Conservation (phyloP, 352 stramenopile species). For the Globisporangium spiculum region DNA sequence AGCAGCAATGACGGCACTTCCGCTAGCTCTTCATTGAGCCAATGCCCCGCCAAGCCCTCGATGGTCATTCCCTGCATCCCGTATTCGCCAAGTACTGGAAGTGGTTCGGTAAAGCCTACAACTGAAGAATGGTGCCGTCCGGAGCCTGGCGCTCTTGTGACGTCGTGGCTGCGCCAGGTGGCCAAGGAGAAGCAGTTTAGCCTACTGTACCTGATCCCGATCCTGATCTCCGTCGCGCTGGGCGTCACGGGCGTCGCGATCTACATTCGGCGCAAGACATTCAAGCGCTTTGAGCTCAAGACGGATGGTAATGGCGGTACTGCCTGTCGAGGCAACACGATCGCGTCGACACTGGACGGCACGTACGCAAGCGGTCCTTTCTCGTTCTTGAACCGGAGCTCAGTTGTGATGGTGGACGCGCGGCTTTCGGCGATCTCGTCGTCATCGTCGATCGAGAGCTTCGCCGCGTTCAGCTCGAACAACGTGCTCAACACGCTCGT, state of each 20-base stretch:
- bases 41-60: constrained; percentile 2
- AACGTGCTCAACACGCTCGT: constrained; percentile 22
- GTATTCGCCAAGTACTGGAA: constrained; percentile 8
- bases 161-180: constrained; percentile 30
- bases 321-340: not conserved
- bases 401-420: constrained; percentile 3
- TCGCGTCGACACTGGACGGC: constrained; percentile 7
- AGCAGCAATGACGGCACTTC: not conserved
- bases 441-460: constrained; percentile 21
- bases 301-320: not conserved
- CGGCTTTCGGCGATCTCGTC: constrained; percentile 14
- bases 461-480: constrained; percentile 18
- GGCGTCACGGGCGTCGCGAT: constrained; percentile 17
- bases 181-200: constrained; percentile 19
- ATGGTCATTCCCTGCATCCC: constrained; percentile 35
- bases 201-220: constrained; percentile 27
- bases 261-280: constrained; percentile 25
- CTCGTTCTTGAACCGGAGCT: constrained; percentile 2
- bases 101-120: not conserved
- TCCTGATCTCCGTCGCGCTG: constrained; percentile 28
- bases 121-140: constrained; percentile 27
- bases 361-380: not conserved
- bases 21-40: not conserved
- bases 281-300: constrained; percentile 14
- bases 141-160: constrained; percentile 25